Conservation (phyloP, 345 rosid species). For the Boechera divaricarpa region DNA sequence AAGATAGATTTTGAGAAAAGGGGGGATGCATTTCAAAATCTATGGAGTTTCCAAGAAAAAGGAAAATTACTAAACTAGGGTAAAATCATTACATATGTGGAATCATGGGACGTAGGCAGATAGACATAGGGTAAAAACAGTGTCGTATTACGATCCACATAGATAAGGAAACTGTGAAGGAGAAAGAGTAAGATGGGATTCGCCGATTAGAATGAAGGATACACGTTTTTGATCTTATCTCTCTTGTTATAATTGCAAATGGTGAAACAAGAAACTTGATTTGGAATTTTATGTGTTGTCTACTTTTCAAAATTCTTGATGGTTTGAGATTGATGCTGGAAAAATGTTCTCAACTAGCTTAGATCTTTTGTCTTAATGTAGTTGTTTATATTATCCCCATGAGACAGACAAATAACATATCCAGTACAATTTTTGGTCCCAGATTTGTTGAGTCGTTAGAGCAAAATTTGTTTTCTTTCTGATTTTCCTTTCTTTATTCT, state of each 20-base stretch:
- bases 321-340: neutral
- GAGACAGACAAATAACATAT: neutral
- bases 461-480: neutral
- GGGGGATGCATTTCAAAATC: neutral
- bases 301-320: neutral
- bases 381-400: neutral
- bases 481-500: neutral
- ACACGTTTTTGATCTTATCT: neutral
- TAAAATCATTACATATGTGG: neutral
- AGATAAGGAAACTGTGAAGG: no score
- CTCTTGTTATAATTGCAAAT: neutral
- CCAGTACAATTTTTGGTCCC: neutral
- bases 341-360: conserved; percentile 1
- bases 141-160: neutral
- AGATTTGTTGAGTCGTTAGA: conserved; percentile 4
- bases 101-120: conserved; percentile 2
- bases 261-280: neutral
- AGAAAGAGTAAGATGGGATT: neutral
- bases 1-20: neutral
- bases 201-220: neutral
- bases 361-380: neutral
- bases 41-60: conserved; percentile 29
- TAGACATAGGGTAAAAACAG: neutral
- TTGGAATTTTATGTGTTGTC: conserved; percentile 3
- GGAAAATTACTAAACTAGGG: neutral